Percentiles rank a stretch among this genome's conserved stretches.
phyloP scores from a whole-genome alignment of 202 grass and related monocot genomes.

The Setaria italica region DNA sequence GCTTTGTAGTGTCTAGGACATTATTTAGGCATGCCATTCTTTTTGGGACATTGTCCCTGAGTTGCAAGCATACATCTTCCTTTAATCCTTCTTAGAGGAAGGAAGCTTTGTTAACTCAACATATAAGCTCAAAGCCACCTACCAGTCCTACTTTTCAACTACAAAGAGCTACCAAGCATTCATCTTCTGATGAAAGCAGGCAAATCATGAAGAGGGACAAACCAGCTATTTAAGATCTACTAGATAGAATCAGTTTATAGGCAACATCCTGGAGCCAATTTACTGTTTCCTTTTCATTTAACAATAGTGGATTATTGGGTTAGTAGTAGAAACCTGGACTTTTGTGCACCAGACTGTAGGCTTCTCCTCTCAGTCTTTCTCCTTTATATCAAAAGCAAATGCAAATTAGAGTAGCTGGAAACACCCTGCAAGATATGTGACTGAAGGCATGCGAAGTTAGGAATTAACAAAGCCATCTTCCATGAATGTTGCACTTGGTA shows the following conservation, averaged over 20 bases:
- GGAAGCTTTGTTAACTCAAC: background rate
- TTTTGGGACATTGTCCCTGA: constrained; percentile 12
- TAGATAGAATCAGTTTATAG: constrained; percentile 27
- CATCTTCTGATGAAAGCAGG: background rate
- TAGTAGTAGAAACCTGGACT: background rate
- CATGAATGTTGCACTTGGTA: background rate
- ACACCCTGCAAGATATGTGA: constrained; percentile 24
- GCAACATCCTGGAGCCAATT: constrained; percentile 7
- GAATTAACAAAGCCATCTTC: background rate
- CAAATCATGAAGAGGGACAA: background rate
- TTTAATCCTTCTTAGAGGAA: background rate
- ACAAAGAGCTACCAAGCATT: background rate
- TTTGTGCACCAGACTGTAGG: background rate
- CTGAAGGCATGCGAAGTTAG: constrained; percentile 7
- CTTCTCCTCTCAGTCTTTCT: background rate
- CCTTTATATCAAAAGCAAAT: background rate
- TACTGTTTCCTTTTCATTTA: background rate
- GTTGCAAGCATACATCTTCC: background rate
- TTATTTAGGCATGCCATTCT: constrained; percentile 20
- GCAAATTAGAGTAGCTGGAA: constrained; percentile 10
- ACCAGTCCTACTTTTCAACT: background rate
- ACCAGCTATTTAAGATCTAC: background rate
- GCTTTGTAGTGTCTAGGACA: background rate
- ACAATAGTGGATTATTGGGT: background rate
- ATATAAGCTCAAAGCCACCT: too few relatives aligned